Percentiles rank a stretch among this genome's conserved stretches.
phyloP scores from a whole-genome alignment of 1,284 basidiomycete species.

The Irpex lacteus region DNA sequence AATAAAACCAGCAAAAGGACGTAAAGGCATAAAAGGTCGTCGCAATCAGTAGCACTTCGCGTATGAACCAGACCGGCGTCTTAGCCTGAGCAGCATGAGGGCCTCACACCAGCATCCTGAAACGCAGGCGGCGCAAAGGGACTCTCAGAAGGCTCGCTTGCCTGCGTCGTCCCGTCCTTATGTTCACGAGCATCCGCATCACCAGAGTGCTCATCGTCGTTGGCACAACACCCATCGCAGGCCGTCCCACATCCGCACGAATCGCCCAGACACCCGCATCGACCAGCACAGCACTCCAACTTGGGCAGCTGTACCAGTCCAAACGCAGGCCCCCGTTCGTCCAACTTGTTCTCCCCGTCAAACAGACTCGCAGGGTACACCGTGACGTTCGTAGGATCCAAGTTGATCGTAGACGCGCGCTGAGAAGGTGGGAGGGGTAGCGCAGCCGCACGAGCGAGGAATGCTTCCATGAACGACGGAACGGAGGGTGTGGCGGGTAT shows the following conservation, averaged over 20 bases:
- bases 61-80: background rate
- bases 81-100: background rate
- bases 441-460: conserved; percentile 60
- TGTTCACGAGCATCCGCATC: background rate
- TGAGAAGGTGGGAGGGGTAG: conserved; percentile 51
- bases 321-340: conserved; percentile 38
- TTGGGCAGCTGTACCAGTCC: conserved; percentile 58
- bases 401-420: conserved; percentile 35
- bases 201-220: conserved; percentile 17
- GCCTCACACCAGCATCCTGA: background rate
- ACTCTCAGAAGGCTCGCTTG: background rate
- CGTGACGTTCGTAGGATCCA: conserved; percentile 49
- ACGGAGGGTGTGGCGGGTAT: background rate
- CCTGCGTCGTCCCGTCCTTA: background rate
- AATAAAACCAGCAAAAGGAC: background rate
- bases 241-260: conserved; percentile 48
- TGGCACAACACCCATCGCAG: conserved; percentile 49
- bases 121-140: background rate
- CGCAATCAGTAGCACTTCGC: background rate
- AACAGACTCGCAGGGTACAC: conserved; percentile 42
- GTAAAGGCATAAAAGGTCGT: background rate
- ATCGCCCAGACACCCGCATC: conserved; percentile 40
- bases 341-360: conserved; percentile 21
- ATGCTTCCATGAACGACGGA: conserved; percentile 47
- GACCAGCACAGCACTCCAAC: conserved; percentile 62